Evolutionary conservation across 768 basidiomycete species (phyloP), one percentile per base, ranked within the genome.

Genomic region (Calocybe indica): DNA sequence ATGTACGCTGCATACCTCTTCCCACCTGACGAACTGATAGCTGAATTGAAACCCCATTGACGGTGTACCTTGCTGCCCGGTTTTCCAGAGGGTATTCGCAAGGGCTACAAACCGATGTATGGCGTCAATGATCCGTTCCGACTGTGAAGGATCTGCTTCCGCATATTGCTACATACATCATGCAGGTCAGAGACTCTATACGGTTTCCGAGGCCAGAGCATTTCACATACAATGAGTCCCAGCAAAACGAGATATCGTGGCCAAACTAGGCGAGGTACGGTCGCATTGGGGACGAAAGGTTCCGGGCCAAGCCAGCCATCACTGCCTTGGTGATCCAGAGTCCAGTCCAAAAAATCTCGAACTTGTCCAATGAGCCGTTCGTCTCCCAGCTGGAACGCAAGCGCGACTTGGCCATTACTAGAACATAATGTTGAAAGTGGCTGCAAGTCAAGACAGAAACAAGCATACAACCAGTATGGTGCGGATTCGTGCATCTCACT

Each of bases 291-390:
- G 7, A 65, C 65, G 28, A 61, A 64, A 1, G 64, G 62, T 42
- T 73, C 71, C 5, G 70, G 71, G 2, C 70, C 71, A 49, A 71
- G 61, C 70, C 71, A 73, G 1, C 71, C 71, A 48, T 73, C 71
- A 7, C 51, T 52, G 6, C 64, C 62, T 46, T 67, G 67, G 30
- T 68, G 56, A 34, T 61, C 59, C 15, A 73, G 55, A 1, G 64
- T 71, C 63, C 67, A 69, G 48, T 73, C 67, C 10, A 73, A 53
- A 46, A 72, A 73, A 3, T 60, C 53, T 12, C 59, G 49, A 12
- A 71, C 68, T 57, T 73, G 69, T 0, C 60, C 62, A 10, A 71
- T 57, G n/a, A 71, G 59, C 2, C 69, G 64, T 11, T 58, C 35
- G 39, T 73, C 62, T 37, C 66, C 47, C 4, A 73, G 59, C 39